phyloP scores from a whole-genome alignment of 805 yeast genomes.

The Candida caryicola region DNA sequence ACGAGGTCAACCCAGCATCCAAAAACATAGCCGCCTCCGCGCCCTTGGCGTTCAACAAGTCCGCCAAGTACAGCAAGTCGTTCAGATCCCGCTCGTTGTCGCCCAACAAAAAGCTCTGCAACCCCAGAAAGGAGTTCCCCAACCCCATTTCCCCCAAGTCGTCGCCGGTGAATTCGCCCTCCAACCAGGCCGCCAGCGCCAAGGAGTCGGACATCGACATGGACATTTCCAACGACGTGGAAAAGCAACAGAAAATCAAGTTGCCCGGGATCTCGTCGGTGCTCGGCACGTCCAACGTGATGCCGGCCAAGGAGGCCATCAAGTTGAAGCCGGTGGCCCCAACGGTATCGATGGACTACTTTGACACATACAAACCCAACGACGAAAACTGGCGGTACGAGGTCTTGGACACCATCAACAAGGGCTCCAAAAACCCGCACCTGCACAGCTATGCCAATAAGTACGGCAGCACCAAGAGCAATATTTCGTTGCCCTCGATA shows the following conservation, averaged over 20 bases:
- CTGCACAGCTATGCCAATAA: constrained; percentile 29
- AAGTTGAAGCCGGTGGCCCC: constrained; percentile 36
- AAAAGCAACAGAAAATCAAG: constrained; percentile 6
- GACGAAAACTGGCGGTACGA: constrained; percentile 46
- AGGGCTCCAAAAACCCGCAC: constrained; percentile 21
- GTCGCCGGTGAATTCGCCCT: constrained; percentile 17
- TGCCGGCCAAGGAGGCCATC: constrained; percentile 13
- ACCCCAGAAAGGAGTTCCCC: constrained; percentile 14
- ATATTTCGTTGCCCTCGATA: not conserved
- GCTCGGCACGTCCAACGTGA: constrained; percentile 19
- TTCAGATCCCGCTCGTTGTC: constrained; percentile 13
- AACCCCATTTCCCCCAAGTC: constrained; percentile 19
- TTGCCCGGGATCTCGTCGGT: constrained; percentile 39
- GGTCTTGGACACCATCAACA: constrained; percentile 33
- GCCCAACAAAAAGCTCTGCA: constrained; percentile 12
- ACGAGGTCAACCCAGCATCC: constrained; percentile 4
- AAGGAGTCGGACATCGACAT: not conserved
- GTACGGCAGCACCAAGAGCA: constrained; percentile 2
- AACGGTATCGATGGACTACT: constrained; percentile 42
- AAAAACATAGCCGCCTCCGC: constrained; percentile 1
- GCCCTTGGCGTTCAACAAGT: constrained; percentile 4
- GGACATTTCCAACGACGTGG: not conserved
- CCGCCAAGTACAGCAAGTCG: constrained; percentile 9
- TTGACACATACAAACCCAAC: constrained; percentile 44
- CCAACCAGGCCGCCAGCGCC: not conserved